Evolutionary conservation across 2,329 filamentous ascomycete genomes (phyloP).

Genomic region (Cadophora sp.): DNA sequence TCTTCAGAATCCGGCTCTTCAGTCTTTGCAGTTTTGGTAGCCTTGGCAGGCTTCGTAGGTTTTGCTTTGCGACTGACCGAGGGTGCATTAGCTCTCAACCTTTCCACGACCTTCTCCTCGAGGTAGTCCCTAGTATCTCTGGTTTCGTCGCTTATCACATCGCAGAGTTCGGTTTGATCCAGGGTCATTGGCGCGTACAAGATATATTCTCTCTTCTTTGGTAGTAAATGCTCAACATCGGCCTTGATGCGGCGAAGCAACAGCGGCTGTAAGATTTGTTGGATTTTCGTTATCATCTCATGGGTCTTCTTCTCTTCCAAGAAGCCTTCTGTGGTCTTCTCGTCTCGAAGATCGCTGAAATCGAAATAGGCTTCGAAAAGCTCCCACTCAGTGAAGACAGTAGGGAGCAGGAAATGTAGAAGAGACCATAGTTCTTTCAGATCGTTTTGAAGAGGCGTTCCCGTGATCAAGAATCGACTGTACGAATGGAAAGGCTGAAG

Average conservation of each 20-base stretch:
- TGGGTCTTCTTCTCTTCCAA: constrained; percentile 80
- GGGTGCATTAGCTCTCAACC: constrained; percentile 61
- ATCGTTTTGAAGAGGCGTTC: constrained; percentile 95
- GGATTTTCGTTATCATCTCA: constrained; percentile 84
- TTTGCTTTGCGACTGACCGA: constrained; percentile 28
- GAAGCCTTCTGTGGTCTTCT: constrained; percentile 78
- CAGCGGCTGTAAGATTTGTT: constrained; percentile 91
- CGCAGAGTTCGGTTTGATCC: constrained; percentile 91
- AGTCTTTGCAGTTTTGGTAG: constrained; percentile 19
- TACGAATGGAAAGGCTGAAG: constrained; percentile 88
- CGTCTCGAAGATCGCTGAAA: constrained; percentile 89
- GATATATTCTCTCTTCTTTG: constrained; percentile 96
- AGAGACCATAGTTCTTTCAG: constrained; percentile 94
- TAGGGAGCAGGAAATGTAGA: constrained; percentile 89
- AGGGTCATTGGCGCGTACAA: constrained; percentile 90
- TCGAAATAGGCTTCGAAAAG: constrained; percentile 98
- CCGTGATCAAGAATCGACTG: constrained; percentile 90
- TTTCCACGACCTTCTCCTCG: constrained; percentile 77
- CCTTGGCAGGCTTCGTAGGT: constrained; percentile 10
- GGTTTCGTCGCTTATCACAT: constrained; percentile 63
- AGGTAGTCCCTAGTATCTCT: constrained; percentile 75
- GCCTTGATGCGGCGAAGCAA: constrained; percentile 88
- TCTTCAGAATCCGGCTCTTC: constrained; percentile 41
- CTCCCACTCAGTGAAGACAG: constrained; percentile 91
- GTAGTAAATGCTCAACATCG: constrained; percentile 89